A percentile compares a stretch with the other conserved stretches of the same genome.
These are phyloP conservation scores for Mycena chlorophos DNA, from an alignment of 768 basidiomycete genomes.

Conservation along the genomic window DNA sequence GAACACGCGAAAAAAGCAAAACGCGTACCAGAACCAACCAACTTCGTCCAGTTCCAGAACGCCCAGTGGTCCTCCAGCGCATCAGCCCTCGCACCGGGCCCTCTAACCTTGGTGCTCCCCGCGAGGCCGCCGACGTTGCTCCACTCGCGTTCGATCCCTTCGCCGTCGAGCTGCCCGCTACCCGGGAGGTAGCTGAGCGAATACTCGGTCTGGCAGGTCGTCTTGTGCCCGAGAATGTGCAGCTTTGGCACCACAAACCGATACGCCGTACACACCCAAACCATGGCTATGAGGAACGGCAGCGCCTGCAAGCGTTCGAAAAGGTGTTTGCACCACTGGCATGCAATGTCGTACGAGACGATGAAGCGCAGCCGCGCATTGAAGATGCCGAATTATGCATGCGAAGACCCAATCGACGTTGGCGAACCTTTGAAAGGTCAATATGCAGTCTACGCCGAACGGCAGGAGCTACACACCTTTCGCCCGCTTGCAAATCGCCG, in stretches of 20 bases:
- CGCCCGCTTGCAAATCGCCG: too few relatives aligned
- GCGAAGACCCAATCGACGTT: too few relatives aligned
- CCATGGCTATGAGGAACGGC: too few relatives aligned
- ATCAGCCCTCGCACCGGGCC: slow-evolving; percentile 29
- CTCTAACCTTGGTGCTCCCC: slow-evolving; percentile 35
- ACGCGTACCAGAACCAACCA: slow-evolving; percentile 21
- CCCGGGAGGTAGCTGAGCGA: not conserved
- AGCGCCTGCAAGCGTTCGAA: too few relatives aligned
- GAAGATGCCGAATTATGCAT: too few relatives aligned
- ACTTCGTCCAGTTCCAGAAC: slow-evolving; percentile 34
- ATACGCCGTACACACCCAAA: not conserved
- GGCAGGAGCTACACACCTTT: too few relatives aligned
- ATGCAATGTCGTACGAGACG: too few relatives aligned
- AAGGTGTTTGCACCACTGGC: too few relatives aligned
- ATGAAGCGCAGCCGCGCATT: too few relatives aligned
- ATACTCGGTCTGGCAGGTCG: not conserved
- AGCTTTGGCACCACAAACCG: slow-evolving; percentile 20
- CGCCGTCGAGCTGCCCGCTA: slow-evolving; percentile 6
- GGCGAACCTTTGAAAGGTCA: too few relatives aligned
- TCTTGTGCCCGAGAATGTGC: slow-evolving; percentile 4
- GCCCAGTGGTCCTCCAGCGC: slow-evolving; percentile 35
- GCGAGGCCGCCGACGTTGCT: not conserved
- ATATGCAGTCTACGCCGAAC: too few relatives aligned
- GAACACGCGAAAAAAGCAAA: too few relatives aligned
- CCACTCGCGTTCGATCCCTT: slow-evolving; percentile 13